These are phyloP conservation scores for Trichocomaceae sp. DNA, from an alignment of 2,329 filamentous ascomycete genomes.

Conservation along the genomic window DNA sequence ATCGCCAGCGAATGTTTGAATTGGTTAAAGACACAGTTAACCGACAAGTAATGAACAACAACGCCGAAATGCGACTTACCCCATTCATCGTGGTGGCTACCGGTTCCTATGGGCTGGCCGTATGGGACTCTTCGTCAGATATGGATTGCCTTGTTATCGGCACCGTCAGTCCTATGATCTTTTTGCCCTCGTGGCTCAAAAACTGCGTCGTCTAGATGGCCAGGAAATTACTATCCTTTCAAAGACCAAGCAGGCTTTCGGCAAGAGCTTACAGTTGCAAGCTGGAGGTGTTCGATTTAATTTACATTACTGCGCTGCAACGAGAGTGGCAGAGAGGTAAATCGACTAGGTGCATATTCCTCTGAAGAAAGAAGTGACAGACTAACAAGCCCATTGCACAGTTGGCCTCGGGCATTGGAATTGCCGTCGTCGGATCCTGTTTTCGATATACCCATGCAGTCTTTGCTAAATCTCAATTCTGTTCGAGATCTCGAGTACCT, in stretches of 20 bases:
- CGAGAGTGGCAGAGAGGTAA: slow-evolving; percentile 48
- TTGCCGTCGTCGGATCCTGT: slow-evolving; percentile 47
- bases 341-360: background rate
- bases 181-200: slow-evolving; percentile 53
- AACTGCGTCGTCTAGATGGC: slow-evolving; percentile 44
- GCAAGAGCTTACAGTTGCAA: slow-evolving; percentile 59
- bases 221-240: slow-evolving; percentile 48
- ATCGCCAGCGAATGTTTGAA: slow-evolving; percentile 7
- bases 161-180: slow-evolving; percentile 53
- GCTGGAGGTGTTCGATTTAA: slow-evolving; percentile 55
- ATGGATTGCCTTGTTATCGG: slow-evolving; percentile 62
- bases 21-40: slow-evolving; percentile 1
- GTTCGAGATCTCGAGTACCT: slow-evolving; percentile 58
- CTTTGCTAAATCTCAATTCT: slow-evolving; percentile 58
- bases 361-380: background rate
- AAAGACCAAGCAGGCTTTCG: slow-evolving; percentile 52
- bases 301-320: slow-evolving; percentile 60
- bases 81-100: slow-evolving; percentile 53
- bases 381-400: slow-evolving; percentile 15
- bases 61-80: slow-evolving; percentile 14
- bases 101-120: slow-evolving; percentile 59
- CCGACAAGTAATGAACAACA: slow-evolving; percentile 20
- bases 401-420: slow-evolving; percentile 32
- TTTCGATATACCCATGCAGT: slow-evolving; percentile 51
- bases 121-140: slow-evolving; percentile 56